Evolutionary conservation across 345 rosid genomes (phyloP), one percentile per base, ranked within the genome.

Genomic region (Lenwebbia sp.): DNA sequence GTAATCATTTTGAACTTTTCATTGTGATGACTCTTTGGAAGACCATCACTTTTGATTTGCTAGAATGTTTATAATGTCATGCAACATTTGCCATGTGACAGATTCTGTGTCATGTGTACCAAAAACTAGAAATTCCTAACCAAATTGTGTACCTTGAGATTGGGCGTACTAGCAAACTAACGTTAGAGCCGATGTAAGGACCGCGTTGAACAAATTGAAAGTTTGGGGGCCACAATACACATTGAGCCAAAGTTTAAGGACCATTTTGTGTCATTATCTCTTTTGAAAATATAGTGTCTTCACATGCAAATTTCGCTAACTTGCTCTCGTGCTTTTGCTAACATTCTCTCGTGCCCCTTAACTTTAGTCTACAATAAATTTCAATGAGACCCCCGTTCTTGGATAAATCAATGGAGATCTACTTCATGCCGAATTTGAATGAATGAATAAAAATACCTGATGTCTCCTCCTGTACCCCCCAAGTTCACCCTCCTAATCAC

Each of bases 401-500:
- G 83, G 33, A 47, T 47, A 10, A 81, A n/a, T 81, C 83, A 44
- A 13, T 6, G 1, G 54, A 23, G 51, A 47, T n/a, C 49, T 30
- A 81, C 28, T 83, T 23, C 15, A 12, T 25, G 17, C 33, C 13
- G 53, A 55, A 17, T 10, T 41, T 26, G 74, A 22, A 33, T 17
- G n/a, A 55, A 37, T 10, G 13, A 22, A 84, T 53, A 11, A 85
- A 33, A 22, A 81, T 90, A 93, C 96, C 94, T 93, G 87, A 89
- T 89, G 78, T 60, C 86, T 51, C 7, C 84, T 82, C 85, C 89
- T 55, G 28, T 81, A 83, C 90, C 87, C 28, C 94, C 92, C 26
- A 88, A 87, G 83, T 92, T 92, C 82, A 76, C 86, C 87, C 94
- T 92, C 81, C 86, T 86, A 30, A 93, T 83, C 90, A 92, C 41